Base-by-base conservation (phyloP, 2,329 filamentous ascomycete species). In the Trichoderma atrobrunneum region DNA sequence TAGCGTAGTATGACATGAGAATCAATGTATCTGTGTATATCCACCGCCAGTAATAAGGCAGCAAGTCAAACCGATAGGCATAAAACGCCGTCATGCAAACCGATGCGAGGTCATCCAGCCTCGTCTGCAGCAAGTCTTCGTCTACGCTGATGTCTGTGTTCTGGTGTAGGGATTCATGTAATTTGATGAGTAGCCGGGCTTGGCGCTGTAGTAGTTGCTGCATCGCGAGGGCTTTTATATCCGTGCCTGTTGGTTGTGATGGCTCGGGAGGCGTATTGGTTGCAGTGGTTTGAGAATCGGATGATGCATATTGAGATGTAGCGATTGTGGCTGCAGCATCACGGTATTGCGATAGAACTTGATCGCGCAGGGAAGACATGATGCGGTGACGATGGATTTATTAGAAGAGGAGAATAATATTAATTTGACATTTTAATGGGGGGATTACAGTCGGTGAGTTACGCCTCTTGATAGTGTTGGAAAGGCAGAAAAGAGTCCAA, bases 21-120 rank as follows among this genome's bases (percentile, higher is more conserved):
- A 95, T 85, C 70, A 88, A 88, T 1, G 91, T 89, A 70, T 94
- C 91, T 1, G 91, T 90, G 78, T 93, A 94, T 6, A 95, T 81
- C 74, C 89, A 85, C 28, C 90, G 84, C 93, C 93, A 96, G 77
- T 87, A 89, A 10, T 80, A 78, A 0, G 91, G 91, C 7, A 95
- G 87, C 36, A 90, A 85, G 73, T 87, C 87, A 78, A 89, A 94
- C 1, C 89, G 86, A 73, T 89, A 93, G 5, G 90, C 87, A 76
- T 95, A 92, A 73, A 95, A 88, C 74, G 90, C 91, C 56, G 87
- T 83, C 70, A 90, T 89, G 0, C 91, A 88, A 16, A 92, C 81
- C 8, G 84, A 83, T 6, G 89, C 80, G 18, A 92, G 80, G 71
- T 92, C 87, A 43, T 87, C 81, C n/a, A 89, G 79, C 61, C 89